Base-by-base conservation (phyloP, 2,329 filamentous ascomycete genomes). In the Pseudocercospora fijiensis region DNA sequence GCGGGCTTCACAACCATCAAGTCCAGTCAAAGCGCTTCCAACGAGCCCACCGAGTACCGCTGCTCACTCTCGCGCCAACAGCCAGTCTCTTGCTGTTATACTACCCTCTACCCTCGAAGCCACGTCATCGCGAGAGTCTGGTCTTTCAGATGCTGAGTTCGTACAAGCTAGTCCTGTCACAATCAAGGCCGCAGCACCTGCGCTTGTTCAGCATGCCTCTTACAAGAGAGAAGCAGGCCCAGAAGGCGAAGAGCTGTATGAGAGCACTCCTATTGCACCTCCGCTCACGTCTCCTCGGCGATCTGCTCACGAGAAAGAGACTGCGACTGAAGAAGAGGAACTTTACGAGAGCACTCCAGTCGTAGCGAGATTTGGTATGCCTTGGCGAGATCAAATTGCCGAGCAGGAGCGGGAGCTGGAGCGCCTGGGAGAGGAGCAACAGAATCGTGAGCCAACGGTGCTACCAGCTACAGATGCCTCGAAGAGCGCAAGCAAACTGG, bases 331-430 rank as follows among this genome's bases (percentile, higher is more conserved):
- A 2, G 56, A 63, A 30, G 66, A 68, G 16, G 66, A 66, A 16
- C 22, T 63, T 13, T 64, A 63, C 43, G 52, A 57, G 18, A 62
- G 51, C 16, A 69, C 67, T 43, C 64, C 65, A 18, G 58, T 43
- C 43, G 62, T 56, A 27, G 20, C n/a, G 16, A 56, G 18, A 24
- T 56, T n/a, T 9, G 18, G 53, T 11, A 30, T 11, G 27, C 56
- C 56, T 26, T 56, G 56, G 61, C 22, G 27, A 47, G 51, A 57
- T 28, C 47, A 53, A 22, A 63, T 62, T 56, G 62, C 64, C 33
- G 66, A 65, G 22, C 65, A 69, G 27, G 67, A 67, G 53, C 33
- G 43, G 11, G 65, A 60, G 37, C 59, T 65, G 7, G 57, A 60
- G 28, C 57, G 60, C 26, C 51, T 65, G 56, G 65, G 64, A 22